phyloP scores from a whole-genome alignment of 805 yeast genomes.

The Wickerhamomyces alni region DNA sequence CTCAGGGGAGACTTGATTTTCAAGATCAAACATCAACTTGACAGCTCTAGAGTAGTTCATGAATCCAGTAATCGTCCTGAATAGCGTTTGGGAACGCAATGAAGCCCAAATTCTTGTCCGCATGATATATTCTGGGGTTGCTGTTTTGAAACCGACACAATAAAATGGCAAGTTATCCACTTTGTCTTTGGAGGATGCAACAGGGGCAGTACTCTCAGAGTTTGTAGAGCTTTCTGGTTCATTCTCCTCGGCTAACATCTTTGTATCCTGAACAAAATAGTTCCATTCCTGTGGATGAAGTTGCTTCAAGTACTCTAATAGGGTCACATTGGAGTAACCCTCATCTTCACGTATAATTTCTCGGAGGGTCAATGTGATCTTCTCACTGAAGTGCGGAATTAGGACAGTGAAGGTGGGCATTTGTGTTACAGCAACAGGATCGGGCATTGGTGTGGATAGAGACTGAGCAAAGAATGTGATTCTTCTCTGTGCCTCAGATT shows the following conservation, averaged over 20 bases:
- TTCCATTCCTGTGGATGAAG: conserved; percentile 67
- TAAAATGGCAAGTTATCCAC: conserved; percentile 52
- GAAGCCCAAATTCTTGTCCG: conserved; percentile 79
- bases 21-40: conserved; percentile 56
- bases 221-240: conserved; percentile 17
- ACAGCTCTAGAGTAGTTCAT: conserved; percentile 65
- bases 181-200: conserved; percentile 13
- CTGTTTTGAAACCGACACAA: conserved; percentile 58
- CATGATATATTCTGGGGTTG: conserved; percentile 50
- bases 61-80: conserved; percentile 69
- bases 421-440: conserved; percentile 53
- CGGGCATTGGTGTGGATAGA: conserved; percentile 78
- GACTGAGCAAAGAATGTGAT: conserved; percentile 89
- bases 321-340: conserved; percentile 52
- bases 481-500: conserved; percentile 77
- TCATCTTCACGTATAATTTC: conserved; percentile 74
- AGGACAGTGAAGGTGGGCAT: conserved; percentile 83
- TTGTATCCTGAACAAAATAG: conserved; percentile 61
- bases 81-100: conserved; percentile 64
- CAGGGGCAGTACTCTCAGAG: conserved; percentile 12
- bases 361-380: conserved; percentile 65
- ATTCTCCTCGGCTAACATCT: conserved; percentile 46
- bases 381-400: conserved; percentile 84
- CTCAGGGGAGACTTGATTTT: conserved; percentile 35
- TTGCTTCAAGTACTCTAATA: conserved; percentile 63